Conservation (phyloP, 495 filamentous ascomycete genomes). For the Talaromyces thailandensis region DNA sequence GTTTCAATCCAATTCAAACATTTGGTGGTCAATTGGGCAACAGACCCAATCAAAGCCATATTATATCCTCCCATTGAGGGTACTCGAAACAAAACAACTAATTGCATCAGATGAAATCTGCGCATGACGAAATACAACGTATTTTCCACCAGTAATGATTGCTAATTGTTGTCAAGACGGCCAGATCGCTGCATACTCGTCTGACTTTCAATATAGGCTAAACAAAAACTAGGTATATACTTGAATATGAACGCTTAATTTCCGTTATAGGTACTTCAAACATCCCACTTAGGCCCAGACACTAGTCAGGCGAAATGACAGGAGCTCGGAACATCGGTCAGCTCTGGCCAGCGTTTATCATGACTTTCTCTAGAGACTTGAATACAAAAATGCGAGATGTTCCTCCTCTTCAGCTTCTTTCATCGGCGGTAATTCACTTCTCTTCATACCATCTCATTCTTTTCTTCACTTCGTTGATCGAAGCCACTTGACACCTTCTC, state of each 20-base stretch:
- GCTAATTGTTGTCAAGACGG: background rate
- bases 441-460: background rate
- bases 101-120: background rate
- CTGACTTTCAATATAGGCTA: background rate
- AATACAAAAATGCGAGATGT: background rate
- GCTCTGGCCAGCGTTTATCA: background rate
- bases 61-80: background rate
- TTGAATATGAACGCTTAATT: background rate
- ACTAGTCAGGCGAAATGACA: background rate
- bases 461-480: conserved; percentile 1
- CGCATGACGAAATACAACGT: background rate
- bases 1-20: background rate
- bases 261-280: background rate
- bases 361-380: background rate
- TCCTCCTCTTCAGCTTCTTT: background rate
- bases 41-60: background rate
- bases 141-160: background rate
- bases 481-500: background rate
- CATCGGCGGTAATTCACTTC: background rate
- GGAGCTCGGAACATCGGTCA: background rate
- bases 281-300: background rate
- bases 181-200: background rate
- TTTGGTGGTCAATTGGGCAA: background rate
- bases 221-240: background rate
- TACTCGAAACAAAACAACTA: background rate